phyloP scores from a whole-genome alignment of 2,329 filamentous ascomycete species.

The Colletotrichum lindemuthianum region DNA sequence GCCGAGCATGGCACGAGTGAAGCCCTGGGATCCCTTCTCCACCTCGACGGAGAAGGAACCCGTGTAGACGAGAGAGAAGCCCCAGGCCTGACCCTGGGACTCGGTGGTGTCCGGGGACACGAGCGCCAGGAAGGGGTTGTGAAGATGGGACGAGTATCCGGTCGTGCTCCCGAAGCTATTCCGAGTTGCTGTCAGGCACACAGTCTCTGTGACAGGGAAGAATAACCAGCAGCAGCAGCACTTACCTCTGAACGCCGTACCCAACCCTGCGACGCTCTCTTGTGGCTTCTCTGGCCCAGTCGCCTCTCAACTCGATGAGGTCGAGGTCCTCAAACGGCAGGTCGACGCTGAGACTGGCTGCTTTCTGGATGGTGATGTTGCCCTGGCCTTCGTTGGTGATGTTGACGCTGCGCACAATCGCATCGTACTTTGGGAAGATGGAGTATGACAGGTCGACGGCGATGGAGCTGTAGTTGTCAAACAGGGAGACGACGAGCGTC shows the following conservation, averaged over 20 bases:
- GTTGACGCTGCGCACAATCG: constrained; percentile 68
- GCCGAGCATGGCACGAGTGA: constrained; percentile 68
- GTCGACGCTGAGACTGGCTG: constrained; percentile 71
- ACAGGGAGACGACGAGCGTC: constrained; percentile 66
- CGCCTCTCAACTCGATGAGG: constrained; percentile 70
- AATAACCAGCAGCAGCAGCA: not conserved
- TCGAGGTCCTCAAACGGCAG: constrained; percentile 69
- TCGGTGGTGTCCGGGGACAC: constrained; percentile 68
- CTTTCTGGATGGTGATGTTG: constrained; percentile 63
- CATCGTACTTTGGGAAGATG: constrained; percentile 69
- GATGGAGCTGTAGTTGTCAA: constrained; percentile 67
- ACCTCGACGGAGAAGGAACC: constrained; percentile 71
- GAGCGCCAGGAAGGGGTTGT: constrained; percentile 72
- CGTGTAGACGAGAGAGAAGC: constrained; percentile 72
- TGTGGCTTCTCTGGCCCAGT: constrained; percentile 70
- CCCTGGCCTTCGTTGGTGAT: constrained; percentile 67
- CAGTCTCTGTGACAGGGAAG: accelerated
- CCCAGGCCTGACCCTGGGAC: constrained; percentile 69
- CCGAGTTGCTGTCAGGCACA: not conserved
- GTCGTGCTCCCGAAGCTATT: constrained; percentile 68
- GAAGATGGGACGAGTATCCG: constrained; percentile 71
- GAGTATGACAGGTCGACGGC: constrained; percentile 70
- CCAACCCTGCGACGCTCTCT: constrained; percentile 64
- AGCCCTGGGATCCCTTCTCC: constrained; percentile 70
- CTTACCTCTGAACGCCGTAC: constrained; percentile 65